Evolutionary conservation across 345 rosid genomes (phyloP), one percentile per base, ranked within the genome.

Genomic region (Brassica rapa): DNA sequence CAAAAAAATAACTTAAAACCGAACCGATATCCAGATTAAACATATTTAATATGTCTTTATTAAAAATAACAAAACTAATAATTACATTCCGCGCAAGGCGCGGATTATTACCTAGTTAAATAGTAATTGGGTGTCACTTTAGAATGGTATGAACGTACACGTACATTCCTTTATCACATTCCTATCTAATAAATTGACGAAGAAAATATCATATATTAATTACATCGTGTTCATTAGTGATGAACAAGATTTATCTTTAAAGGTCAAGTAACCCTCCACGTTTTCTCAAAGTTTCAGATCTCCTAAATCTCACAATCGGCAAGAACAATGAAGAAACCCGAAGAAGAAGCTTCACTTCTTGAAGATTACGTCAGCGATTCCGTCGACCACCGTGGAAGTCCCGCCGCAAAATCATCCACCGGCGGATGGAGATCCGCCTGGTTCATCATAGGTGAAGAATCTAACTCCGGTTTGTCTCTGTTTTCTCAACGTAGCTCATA

Each of bases 351-450:
- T 71, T 11, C 56, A 7, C 74, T 79, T 59, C 19, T 61, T 5
- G 65, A 73, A 49, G 74, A 73, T 61, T 24, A 60, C 74, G 78
- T 74, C 4, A 74, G 65, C n/a, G 77, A 73, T 9, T 74, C 82
- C 25, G 79, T 80, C 29, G 60, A 80, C 61, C 66, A 73, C 71
- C 75, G 65, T 51, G 82, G 78, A 66, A 0, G 1, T 4, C 78
- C 60, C 70, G 82, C 78, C 57, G 57, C 16, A n/a, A 79, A 62
- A 32, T 68, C 74, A 33, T 30, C 78, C 65, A 73, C 82, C 70
- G 82, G 82, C 1, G 70, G 82, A 15, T 79, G 78, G 82, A 68
- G 74, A 79, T 79, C 82, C 15, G 74, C 74, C 63, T 73, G 59
- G 73, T 79, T 79, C 70, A 67, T 73, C 14, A 79, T 73, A 72